Conservation (phyloP, 2,329 filamentous ascomycete genomes). For the Pseudovirgaria hyperparasitica region DNA sequence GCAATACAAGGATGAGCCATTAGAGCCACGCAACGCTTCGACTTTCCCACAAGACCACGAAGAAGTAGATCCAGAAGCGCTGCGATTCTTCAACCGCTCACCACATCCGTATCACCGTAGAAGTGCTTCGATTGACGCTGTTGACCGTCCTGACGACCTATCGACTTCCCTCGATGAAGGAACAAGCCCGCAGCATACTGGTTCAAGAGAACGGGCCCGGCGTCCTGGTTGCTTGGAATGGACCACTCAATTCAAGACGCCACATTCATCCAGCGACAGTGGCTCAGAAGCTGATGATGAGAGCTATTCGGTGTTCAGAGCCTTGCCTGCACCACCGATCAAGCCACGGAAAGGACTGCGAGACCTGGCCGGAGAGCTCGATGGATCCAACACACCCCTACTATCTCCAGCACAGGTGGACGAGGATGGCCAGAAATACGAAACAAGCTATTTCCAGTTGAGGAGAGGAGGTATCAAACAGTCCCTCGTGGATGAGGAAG, state of each 20-base stretch:
- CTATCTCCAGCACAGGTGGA: constrained; percentile 36
- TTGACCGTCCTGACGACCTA: no score
- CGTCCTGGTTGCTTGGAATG: no score
- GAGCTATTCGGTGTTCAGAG: constrained; percentile 60
- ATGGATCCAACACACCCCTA: constrained; percentile 24
- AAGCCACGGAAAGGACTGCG: constrained; percentile 67
- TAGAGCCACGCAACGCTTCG: no score
- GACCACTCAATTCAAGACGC: no score
- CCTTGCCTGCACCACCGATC: constrained; percentile 65
- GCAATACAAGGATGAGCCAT: no score
- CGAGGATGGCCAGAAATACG: constrained; percentile 29
- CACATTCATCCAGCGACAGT: constrained; percentile 57
- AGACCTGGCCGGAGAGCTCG: constrained; percentile 29
- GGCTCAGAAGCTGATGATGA: constrained; percentile 95
- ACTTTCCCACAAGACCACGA: no score
- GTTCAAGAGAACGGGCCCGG: constrained; percentile 15
- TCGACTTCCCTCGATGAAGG: constrained; percentile 7
- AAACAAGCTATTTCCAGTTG: constrained; percentile 23
- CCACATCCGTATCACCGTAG: constrained; percentile 26
- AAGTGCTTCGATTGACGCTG: constrained; percentile 10
- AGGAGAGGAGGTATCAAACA: constrained; percentile 11
- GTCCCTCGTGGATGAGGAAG: constrained; percentile 19
- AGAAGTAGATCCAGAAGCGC: no score
- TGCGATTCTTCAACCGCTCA: constrained; percentile 23
- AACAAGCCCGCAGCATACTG: constrained; percentile 5